Evolutionary conservation across 352 stramenopile genomes (phyloP).

Genomic region (Poterioochromonas sp.): DNA sequence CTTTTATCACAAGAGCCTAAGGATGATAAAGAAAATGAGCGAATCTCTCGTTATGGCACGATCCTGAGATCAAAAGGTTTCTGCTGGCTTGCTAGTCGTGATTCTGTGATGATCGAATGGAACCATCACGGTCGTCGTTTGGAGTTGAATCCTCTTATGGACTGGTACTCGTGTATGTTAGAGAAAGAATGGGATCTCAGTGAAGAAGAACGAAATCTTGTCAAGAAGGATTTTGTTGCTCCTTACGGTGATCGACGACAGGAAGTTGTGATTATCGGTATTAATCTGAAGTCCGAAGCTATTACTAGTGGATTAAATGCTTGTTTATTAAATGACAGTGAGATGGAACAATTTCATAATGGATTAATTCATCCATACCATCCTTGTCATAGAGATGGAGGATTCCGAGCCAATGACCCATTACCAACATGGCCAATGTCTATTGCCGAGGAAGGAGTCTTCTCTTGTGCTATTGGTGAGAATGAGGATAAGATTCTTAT

Average conservation of each 20-base stretch:
- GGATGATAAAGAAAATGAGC: background rate
- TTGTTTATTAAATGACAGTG: conserved; percentile 63
- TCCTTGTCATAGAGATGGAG: no score
- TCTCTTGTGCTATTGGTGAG: no score
- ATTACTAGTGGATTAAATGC: conserved; percentile 55
- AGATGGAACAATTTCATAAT: conserved; percentile 53
- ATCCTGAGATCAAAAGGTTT: conserved; percentile 57
- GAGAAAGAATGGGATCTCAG: background rate
- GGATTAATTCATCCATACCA: conserved; percentile 34
- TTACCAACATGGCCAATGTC: no score
- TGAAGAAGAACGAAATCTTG: background rate
- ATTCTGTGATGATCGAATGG: conserved; percentile 49
- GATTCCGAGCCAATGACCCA: no score
- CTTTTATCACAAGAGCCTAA: background rate
- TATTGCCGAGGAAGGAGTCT: no score
- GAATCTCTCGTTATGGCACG: background rate
- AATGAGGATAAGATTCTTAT: no score
- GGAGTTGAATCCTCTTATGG: conserved; percentile 43
- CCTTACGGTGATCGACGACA: background rate
- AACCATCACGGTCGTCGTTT: conserved; percentile 49
- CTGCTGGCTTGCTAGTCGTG: conserved; percentile 49
- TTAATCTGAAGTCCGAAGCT: conserved; percentile 55
- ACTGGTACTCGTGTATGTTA: conserved; percentile 46
- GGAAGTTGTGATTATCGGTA: conserved; percentile 42
- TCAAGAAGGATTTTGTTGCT: background rate